Percentiles rank a stretch among this genome's conserved stretches.
Evolutionary conservation across 352 stramenopile genomes (phyloP).

Genomic region (Lagenidium giganteum): DNA sequence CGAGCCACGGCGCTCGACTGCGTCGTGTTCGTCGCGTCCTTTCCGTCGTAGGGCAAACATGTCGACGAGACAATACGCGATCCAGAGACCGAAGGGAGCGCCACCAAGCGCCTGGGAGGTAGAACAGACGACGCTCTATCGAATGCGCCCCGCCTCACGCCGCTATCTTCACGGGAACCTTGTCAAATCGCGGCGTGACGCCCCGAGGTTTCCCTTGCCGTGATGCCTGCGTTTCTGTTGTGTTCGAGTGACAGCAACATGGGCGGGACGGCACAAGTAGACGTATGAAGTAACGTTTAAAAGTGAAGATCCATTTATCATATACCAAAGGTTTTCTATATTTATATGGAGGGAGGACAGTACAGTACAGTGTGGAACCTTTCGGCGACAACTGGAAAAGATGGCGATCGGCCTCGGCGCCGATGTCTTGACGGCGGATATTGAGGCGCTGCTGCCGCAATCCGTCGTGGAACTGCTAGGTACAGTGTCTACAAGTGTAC

Average conservation of each 20-base stretch:
- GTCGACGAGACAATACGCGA: no score
- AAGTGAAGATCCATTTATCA: constrained; percentile 11
- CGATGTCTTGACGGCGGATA: constrained; percentile 1
- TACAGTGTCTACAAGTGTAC: neutral
- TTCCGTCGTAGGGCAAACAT: no score
- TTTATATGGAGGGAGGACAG: neutral
- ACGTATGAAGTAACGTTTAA: constrained; percentile 8
- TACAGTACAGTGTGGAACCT: constrained; percentile 3
- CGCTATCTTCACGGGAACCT: neutral
- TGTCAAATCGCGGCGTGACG: no score
- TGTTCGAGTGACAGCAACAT: constrained; percentile 1
- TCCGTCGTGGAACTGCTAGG: neutral
- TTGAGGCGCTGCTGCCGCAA: constrained; percentile 5
- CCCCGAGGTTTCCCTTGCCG: no score
- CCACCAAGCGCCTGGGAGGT: no score
- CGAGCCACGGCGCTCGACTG: no score
- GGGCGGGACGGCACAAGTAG: constrained; percentile 7
- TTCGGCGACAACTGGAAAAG: neutral
- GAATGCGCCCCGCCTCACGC: neutral
- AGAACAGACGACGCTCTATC: no score
- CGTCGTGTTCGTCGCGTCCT: no score
- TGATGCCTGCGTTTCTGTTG: no score
- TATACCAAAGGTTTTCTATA: neutral
- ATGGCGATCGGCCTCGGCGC: constrained; percentile 15
- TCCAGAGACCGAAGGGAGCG: no score